Conservation (phyloP, 139 green algal species). For the Chlorella sp. region DNA sequence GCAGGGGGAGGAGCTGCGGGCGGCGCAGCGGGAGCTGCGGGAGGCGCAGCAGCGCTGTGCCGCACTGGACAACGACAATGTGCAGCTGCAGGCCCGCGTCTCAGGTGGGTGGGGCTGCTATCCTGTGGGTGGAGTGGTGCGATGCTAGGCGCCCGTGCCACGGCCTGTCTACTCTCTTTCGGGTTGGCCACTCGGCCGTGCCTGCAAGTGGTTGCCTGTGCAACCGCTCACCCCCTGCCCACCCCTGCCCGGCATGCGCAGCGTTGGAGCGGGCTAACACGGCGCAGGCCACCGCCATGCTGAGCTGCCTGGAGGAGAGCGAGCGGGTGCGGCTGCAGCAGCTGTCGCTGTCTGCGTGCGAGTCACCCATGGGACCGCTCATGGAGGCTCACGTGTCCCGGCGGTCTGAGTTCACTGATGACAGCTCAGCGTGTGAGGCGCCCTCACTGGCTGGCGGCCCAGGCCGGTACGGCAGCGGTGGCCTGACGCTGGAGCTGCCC, state of each 20-base stretch:
- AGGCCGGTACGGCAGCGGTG: too few species aligned
- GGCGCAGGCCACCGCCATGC: conserved; percentile 25
- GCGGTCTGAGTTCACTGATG: conserved; percentile 4
- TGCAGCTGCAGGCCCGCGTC: conserved; percentile 30
- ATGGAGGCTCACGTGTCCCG: background rate
- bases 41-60: background rate
- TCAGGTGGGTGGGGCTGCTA: background rate
- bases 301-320: conserved; percentile 30
- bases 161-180: background rate
- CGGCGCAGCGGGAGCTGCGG: background rate
- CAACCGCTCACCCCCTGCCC: background rate
- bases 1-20: conserved; percentile 8
- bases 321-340: conserved; percentile 27
- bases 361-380: conserved; percentile 8
- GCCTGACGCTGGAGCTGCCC: too few species aligned
- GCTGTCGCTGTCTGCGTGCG: background rate
- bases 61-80: conserved; percentile 15
- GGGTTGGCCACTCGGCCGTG: background rate
- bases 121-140: background rate
- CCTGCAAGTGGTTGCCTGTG: background rate
- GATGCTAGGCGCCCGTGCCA: background rate
- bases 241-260: background rate
- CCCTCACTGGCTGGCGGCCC: too few species aligned
- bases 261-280: conserved; percentile 14
- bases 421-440: background rate